Percentiles rank a stretch among this genome's conserved stretches.
Conservation (phyloP, 768 basidiomycete genomes). For the Agaricus sinodeliciosus region DNA sequence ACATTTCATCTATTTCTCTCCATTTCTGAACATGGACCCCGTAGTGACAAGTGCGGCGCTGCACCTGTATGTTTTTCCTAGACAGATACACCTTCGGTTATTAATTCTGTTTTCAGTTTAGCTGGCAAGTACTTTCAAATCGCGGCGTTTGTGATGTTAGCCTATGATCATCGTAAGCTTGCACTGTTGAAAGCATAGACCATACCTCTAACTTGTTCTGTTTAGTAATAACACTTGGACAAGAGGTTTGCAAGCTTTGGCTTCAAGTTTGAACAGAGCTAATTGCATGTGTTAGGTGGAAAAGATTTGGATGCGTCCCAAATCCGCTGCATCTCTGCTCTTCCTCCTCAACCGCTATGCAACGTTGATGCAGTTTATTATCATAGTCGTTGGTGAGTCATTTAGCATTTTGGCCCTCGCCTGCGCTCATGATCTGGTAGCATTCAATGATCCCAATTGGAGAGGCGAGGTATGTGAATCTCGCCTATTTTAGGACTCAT, state of each 20-base stretch:
- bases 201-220: too few species aligned
- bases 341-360: constrained; percentile 25
- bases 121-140: constrained; percentile 18
- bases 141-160: constrained; percentile 16
- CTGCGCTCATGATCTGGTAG: constrained; percentile 4
- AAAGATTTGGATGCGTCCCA: constrained; percentile 21
- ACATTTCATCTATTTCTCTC: too few species aligned
- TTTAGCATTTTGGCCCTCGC: neutral
- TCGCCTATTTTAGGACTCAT: too few species aligned
- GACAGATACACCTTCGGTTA: too few species aligned
- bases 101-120: neutral
- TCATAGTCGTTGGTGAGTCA: constrained; percentile 17
- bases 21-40: too few species aligned
- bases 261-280: too few species aligned
- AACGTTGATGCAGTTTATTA: constrained; percentile 21
- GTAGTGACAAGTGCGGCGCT: too few species aligned
- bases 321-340: constrained; percentile 20
- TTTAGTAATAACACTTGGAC: constrained; percentile 8
- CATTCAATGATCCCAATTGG: constrained; percentile 20
- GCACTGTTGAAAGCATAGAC: neutral
- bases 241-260: constrained; percentile 5
- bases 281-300: constrained; percentile 12
- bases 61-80: too few species aligned
- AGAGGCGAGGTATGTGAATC: constrained; percentile 13
- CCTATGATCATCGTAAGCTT: constrained; percentile 16